Base-by-base conservation (phyloP, 768 basidiomycete genomes). In the Leucosporidium yakuticum region DNA sequence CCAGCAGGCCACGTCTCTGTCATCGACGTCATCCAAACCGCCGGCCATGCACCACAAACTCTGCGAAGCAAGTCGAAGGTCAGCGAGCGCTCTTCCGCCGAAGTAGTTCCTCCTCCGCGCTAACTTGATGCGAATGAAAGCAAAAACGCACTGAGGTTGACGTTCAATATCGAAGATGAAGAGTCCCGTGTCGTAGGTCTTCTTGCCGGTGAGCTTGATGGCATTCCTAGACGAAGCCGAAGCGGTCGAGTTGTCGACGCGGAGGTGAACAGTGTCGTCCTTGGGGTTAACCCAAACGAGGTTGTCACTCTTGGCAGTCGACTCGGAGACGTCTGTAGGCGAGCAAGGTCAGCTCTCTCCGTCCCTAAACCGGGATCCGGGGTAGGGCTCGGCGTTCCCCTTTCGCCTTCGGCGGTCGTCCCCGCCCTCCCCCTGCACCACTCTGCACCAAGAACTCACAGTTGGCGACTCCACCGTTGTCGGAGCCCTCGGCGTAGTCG, bases 391-490 rank as follows among this genome's bases (percentile, higher is more conserved):
- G 39, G 39, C 39, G 39, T 44, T 44, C 6, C 34, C 34, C 34
- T 36, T 36, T 36, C 34, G n/a, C n/a, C n/a, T n/a, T n/a, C n/a
- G n/a, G n/a, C n/a, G n/a, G n/a, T n/a, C n/a, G n/a, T 44, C 39
- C 8, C 17, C 39, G 39, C 39, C 39, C 14, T 7, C 8, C 39
- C 3, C 39, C 39, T 44, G 39, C 39, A 2, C 39, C 39, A 15
- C 20, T n/a, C 23, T n/a, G 27, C 9, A 51, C 23, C 19, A 4
- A n/a, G 3, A 21, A 63, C 62, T 23, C 11, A 48, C 34, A 69
- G 49, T 62, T 62, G 53, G 68, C 68, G 50, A 65, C 21, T 19
- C 68, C 68, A 34, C 56, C 60, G 60, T 62, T 62, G 7, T 20
- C 32, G 25, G 39, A 25, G 25, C 47, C 39, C 53, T 19, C 1